Base-by-base conservation (phyloP, 148 eudicot species). In the Vaccinium myrtillus region DNA sequence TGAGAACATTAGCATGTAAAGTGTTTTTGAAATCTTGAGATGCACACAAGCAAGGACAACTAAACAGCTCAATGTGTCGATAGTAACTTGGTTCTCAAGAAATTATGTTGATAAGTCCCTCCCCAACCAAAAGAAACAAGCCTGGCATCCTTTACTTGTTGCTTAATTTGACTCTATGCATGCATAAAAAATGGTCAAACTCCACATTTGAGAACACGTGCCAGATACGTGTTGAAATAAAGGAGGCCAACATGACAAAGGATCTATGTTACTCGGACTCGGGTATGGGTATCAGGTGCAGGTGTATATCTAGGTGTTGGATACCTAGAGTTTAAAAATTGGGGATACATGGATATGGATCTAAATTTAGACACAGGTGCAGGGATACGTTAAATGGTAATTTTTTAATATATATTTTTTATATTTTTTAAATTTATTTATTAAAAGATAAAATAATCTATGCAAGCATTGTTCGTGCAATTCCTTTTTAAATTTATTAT, bases 51-150 rank as follows among this genome's bases (percentile, higher is more conserved):
- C 4, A 69, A 82, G 84, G 25, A 6, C 19, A 53, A 82, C 48
- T 50, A 69, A 49, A 69, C 27, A 69, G 83, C 59, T 50, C 63
- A 65, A 82, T 16, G 36, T 50, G 49, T 82, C 83, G 69, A 82
- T 69, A 32, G 36, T 32, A 32, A 32, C 36, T 32, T 32, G 82
- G 53, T 59, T 80, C 82, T 39, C 5, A 21, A 18, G 25, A 53
- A 36, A 58, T 61, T 4, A 23, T 8, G 53, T 10, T 36, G 76
- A 48, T 50, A 65, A 23, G 21, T 67, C 56, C 75, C 43, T n/a
- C 23, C 32, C 39, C 75, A 48, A 43, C 10, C 14, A 6, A 67
- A 49, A 36, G 70, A 61, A 43, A 1, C 73, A 84, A 8, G 51
- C 25, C 69, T 46, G 23, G 1, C 32, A 51, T 51, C 55, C 18